Base-by-base conservation (phyloP, 2,329 filamentous ascomycete species). In the Coniochaeta prunicola region DNA sequence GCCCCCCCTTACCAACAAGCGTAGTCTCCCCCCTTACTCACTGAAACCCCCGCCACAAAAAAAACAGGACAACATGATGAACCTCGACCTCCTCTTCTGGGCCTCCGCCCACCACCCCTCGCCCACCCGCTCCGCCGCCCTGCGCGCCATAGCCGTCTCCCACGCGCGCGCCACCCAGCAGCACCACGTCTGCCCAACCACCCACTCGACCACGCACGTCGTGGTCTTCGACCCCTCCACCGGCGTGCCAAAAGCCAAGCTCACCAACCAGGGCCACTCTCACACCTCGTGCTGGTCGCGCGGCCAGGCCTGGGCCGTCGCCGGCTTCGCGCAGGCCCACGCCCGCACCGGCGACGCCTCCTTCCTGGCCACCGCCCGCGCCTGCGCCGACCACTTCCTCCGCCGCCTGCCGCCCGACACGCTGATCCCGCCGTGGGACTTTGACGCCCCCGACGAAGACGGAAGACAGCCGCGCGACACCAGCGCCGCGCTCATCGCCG, bases 281-380 rank as follows among this genome's bases (percentile, higher is more conserved):
- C 74, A 80, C 57, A 64, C 65, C 1, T 78, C 74, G 0, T 77
- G 73, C 10, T 81, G 78, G 78, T 68, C 73, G 5, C 71, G 78
- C 3, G 78, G 78, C 0, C 78, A 81, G 59, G 76, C 77, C 0
- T 81, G 78, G 78, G 73, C 74, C 0, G 75, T 80, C 2, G 70
- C 74, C 54, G 78, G 78, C 0, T 80, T 80, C 58, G 73, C 73
- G 0, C 73, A 79, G 63, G 74, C 74, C 0, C 79, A 77, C 57
- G 63, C 64, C n/a, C 80, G 77, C 77, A 80, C 76, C 0, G 68
- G 70, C 12, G 73, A 77, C 28, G 45, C 38, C 0, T 68, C 67
- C 1, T 80, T 79, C 59, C 69, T 80, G 0, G 62, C 71, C 0
- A 78, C 78, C 2, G 73, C 79, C 0, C 66, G 70, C 3, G 63